Evolutionary conservation across 169 alveolate genomes (phyloP).

Genomic region (Cryptosporidium parvum): DNA sequence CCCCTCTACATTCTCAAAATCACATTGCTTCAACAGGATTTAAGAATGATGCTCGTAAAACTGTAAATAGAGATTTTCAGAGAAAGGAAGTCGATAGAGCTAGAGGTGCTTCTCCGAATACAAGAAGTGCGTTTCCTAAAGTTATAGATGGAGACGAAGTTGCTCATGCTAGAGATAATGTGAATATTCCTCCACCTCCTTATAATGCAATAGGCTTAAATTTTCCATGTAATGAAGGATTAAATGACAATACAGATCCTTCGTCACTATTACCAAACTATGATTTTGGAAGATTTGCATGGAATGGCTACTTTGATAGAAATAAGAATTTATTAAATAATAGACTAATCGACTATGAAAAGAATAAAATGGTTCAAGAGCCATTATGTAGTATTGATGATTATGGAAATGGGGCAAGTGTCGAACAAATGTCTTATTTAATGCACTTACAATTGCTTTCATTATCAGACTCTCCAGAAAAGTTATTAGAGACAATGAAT

Average conservation of each 20-base stretch:
- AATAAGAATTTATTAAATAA: not conserved
- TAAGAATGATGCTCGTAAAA: slow-evolving; percentile 21
- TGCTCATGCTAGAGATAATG: slow-evolving; percentile 48
- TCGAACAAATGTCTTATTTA: slow-evolving; percentile 71
- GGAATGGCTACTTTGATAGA: slow-evolving; percentile 37
- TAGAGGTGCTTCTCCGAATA: slow-evolving; percentile 1
- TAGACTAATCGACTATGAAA: not conserved
- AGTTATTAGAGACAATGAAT: not conserved
- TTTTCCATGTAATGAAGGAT: slow-evolving; percentile 29
- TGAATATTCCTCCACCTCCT: slow-evolving; percentile 72
- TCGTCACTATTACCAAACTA: slow-evolving; percentile 38
- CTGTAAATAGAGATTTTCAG: slow-evolving; percentile 6
- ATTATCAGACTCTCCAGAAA: slow-evolving; percentile 31
- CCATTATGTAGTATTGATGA: slow-evolving; percentile 38
- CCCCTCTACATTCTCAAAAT: slow-evolving; percentile 38
- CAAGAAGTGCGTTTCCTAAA: not conserved
- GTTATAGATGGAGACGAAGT: slow-evolving; percentile 44
- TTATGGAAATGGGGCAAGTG: slow-evolving; percentile 58
- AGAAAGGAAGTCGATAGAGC: slow-evolving; percentile 12
- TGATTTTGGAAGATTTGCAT: slow-evolving; percentile 47
- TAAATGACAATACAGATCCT: not conserved
- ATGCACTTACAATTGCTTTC: slow-evolving; percentile 70
- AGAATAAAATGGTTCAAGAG: slow-evolving; percentile 17
- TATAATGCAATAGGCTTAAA: slow-evolving; percentile 45
- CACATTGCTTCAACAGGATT: not conserved